Base-by-base conservation (phyloP, 139 green algal species). In the Asterochloris erici region DNA sequence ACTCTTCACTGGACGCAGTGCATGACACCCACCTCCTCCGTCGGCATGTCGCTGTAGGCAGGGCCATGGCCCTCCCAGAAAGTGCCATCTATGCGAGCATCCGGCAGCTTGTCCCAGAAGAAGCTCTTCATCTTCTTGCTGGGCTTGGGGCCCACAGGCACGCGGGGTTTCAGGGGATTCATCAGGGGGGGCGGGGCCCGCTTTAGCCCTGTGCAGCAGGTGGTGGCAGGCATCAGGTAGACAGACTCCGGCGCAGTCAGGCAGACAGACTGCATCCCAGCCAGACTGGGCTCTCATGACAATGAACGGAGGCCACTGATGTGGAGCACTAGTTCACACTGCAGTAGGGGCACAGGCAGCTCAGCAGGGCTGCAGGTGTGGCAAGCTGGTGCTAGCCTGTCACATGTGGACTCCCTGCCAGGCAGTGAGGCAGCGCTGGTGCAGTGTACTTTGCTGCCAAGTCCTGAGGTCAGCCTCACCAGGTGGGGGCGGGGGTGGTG, bases 41-140 rank as follows among this genome's bases (percentile, higher is more conserved):
- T 73, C 4, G 80, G 38, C 6, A 84, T 16, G n/a, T 24, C 27
- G 10, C 70, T 17, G 54, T 88, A 89, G 68, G 70, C 63, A 2
- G 87, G 84, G 11, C 47, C 60, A 61, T 87, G 66, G 12, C 19
- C 62, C 62, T 79, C 79, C 87, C 87, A 90, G 64, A 90, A 90
- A 21, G 87, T 90, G 73, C 82, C 82, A 4, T 73, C 71, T 29
- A 90, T 38, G 9, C 87, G 77, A 14, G 24, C 64, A 2, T 88
- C 84, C 9, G 87, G 87, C 70, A 90, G 79, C 84, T 82, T 82
- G 82, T 90, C 84, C 87, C 87, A 90, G 73, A 87, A 87, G 38
- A 90, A 83, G 38, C 66, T 82, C 74, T 83, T 83, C 68, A 86
- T 64, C 62, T 86, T 86, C 23, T 26, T 62, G 78, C 63, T 62